phyloP scores from a whole-genome alignment of 441 rosid genomes.

The Rhodomyrtus psidioides region DNA sequence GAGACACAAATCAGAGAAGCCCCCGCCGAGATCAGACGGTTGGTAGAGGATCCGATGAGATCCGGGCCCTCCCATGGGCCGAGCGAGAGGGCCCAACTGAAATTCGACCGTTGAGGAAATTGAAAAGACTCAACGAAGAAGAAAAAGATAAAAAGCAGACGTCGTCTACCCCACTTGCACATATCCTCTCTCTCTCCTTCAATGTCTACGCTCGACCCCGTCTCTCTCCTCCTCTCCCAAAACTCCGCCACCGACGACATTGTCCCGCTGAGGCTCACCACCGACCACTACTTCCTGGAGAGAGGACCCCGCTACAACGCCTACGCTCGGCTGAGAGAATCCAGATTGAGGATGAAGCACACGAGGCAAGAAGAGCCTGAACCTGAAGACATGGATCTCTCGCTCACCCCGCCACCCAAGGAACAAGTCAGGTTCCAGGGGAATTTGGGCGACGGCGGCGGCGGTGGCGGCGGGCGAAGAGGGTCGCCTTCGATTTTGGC shows the following conservation, averaged over 20 bases:
- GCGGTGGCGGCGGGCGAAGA: slow-evolving; percentile 3
- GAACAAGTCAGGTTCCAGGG: slow-evolving; percentile 54
- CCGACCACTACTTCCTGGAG: slow-evolving; percentile 38
- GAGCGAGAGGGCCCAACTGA: slow-evolving; percentile 3
- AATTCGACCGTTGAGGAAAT: slow-evolving; percentile 12
- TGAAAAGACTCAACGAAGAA: not conserved
- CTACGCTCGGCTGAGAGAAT: slow-evolving; percentile 60
- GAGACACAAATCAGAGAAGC: not conserved
- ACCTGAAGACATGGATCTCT: slow-evolving; percentile 13
- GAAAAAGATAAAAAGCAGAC: not conserved
- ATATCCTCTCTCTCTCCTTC: not conserved
- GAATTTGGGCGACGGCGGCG: not conserved
- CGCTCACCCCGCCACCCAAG: slow-evolving; percentile 29
- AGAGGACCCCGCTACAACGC: slow-evolving; percentile 71
- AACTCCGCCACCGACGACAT: slow-evolving; percentile 26
- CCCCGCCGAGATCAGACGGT: not conserved
- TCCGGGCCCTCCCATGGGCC: not conserved
- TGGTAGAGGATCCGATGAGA: not conserved
- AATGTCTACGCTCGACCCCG: slow-evolving; percentile 44
- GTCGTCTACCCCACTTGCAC: not conserved
- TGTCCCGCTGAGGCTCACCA: slow-evolving; percentile 34
- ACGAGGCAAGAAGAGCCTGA: slow-evolving; percentile 13
- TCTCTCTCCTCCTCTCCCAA: slow-evolving; percentile 54
- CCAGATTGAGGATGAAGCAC: slow-evolving; percentile 39
- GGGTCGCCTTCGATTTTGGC: slow-evolving; percentile 37